Evolutionary conservation across 2,329 filamentous ascomycete species (phyloP), one percentile per base, ranked within the genome.

Genomic region (Drechslerella stenobrocha): DNA sequence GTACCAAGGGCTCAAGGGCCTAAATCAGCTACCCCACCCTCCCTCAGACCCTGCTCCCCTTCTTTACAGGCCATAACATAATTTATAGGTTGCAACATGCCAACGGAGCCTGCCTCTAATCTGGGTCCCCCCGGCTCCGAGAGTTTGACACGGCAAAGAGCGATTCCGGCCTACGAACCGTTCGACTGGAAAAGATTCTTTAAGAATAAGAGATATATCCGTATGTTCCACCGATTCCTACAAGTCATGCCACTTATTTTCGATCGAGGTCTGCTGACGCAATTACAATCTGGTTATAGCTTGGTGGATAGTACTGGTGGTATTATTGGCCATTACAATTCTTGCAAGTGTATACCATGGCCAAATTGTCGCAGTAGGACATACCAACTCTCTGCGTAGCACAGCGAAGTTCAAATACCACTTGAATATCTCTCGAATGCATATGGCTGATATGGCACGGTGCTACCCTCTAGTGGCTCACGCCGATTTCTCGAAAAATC

Each of bases 401-500:
- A n/a, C n/a, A n/a, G n/a, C n/a, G n/a, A n/a, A n/a, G n/a, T n/a
- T n/a, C n/a, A n/a, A n/a, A n/a, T n/a, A n/a, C n/a, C n/a, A n/a
- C n/a, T n/a, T n/a, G n/a, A n/a, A n/a, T n/a, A n/a, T n/a, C n/a
- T n/a, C n/a, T n/a, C n/a, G n/a, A n/a, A n/a, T n/a, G n/a, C n/a
- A n/a, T n/a, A n/a, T n/a, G n/a, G n/a, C n/a, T n/a, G n/a, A n/a
- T n/a, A n/a, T n/a, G n/a, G n/a, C n/a, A n/a, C n/a, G n/a, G n/a
- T n/a, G n/a, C n/a, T n/a, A n/a, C 20, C 13, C 32, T 9, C 50
- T 56, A 76, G 75, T 63, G 71, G 34, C 63, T 79, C 22, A 73
- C 74, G n/a, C 77, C 77, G 0, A 75, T 76, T 30, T 75, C 77
- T 3, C 71, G 76, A 55, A 76, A 77, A 59, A 75, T 78, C 22